Base-by-base conservation (phyloP, 116 monocot genomes). In the Phalaenopsis hybrid region DNA sequence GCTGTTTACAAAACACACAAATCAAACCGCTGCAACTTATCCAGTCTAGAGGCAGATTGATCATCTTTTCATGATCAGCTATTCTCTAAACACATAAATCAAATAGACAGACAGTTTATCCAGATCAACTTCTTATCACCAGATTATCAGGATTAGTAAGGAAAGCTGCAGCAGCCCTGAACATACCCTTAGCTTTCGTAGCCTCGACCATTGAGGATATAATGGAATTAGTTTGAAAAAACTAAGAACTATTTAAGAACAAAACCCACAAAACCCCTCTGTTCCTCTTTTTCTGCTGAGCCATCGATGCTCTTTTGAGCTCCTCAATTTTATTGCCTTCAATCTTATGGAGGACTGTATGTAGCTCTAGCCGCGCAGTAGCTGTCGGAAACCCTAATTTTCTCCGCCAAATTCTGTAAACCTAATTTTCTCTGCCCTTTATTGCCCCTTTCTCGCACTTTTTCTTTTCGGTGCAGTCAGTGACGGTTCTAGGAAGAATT, bases 381-480 rank as follows among this genome's bases (percentile, higher is more conserved):
- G 78, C 57, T 13, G 5, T 17, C 4, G 33, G 41, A 74, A 74
- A 74, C 55, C 81, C 73, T 69, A 55, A 57, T 52, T 50, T 37
- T 52, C 44, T 25, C 17, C 13, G 59, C 8, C 44, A 58, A n/a
- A 23, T 21, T 80, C 37, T 48, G 50, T 84, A 77, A n/a, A 10
- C 75, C 75, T 77, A 52, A 52, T 51, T 6, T 77, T 45, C 12
- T 31, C 75, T 18, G 75, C 8, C 37, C 28, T 28, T 28, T 28
- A 28, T 28, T 37, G 37, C 80, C 84, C 84, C 70, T 57, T 79
- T 74, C 84, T 57, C 83, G 89, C 58, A 78, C 85, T 50, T 76
- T 85, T 0, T n/a, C 72, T 37, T 9, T 8, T 37, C 15, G 72
- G 23, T 72, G 4, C 37, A 4, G 72, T 37, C 72, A 37, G 13